Evolutionary conservation across 2,329 filamentous ascomycete genomes (phyloP), one percentile per base, ranked within the genome.

Genomic region (Trichoderma sp.): DNA sequence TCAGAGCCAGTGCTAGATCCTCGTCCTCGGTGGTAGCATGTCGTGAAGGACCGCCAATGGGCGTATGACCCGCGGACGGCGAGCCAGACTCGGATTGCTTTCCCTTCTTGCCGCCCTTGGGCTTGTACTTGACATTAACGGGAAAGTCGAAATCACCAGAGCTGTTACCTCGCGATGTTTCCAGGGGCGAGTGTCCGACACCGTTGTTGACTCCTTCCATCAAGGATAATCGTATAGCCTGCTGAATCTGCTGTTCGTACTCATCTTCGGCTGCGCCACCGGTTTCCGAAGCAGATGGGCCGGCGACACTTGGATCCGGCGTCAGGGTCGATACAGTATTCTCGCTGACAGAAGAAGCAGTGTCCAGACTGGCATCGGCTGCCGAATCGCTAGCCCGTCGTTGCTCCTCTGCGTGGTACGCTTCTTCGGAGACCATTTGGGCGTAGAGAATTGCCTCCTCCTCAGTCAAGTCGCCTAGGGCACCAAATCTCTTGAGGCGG

Each of bases 401-500:
- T 72, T 85, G 83, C 76, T 88, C 84, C 32, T 90, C 87, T n/a
- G 79, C 73, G 42, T 82, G 76, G 68, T 85, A 88, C 1, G 85
- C 78, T 74, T 91, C 88, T 70, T 88, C 83, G 0, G 88, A 90
- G 7, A 91, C 80, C 82, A 91, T 87, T 74, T 89, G 86, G 0
- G 87, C 88, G 72, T 90, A 91, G 37, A 80, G 82, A 22, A 91
- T 70, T 19, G 88, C 86, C 73, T 91, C 89, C 72, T 90, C 87
- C 71, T 91, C 89, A 2, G 83, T 90, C 69, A 91, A 76, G 32
- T 88, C 87, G 3, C 83, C 86, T 1, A 97, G 80, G 0, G 78
- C 77, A 37, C 93, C 92, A 74, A 97, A 99, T 39, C 94, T 88
- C 34, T 87, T 89, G 39, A 88, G 90, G 29, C 98, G 83, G 27